Base-by-base conservation (phyloP, 1,284 basidiomycete species). In the Gymnopus androsaceus region DNA sequence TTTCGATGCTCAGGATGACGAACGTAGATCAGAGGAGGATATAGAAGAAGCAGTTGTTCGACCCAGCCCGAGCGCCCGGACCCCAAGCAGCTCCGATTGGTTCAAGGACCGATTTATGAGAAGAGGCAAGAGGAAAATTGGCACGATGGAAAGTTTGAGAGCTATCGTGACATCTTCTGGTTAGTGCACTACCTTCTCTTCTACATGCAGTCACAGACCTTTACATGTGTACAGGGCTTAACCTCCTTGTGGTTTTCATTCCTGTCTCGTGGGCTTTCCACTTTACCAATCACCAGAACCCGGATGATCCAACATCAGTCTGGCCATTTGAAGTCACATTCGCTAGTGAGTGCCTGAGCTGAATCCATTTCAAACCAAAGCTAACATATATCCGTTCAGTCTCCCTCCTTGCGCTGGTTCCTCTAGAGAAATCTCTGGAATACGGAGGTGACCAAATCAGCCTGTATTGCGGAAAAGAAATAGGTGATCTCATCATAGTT, bases 241-340 rank as follows among this genome's bases (percentile, higher is more conserved):
- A 87, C 61, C n/a, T 80, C 0, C 73, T 88, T 30, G 61, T 88
- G n/a, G 19, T 88, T 1, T 76, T 84, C 61, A 75, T 88, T 8
- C 86, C 87, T 0, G 59, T 88, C 31, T 82, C 85, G 7, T 90
- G 86, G 86, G 75, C 72, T 1, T 74, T 79, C 0, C 82, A 87
- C 63, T 87, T 82, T 52, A 54, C 51, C 8, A 48, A 62, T 52
- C 48, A 53, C 17, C 31, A 57, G 38, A 55, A 56, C 9, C 53
- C 59, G n/a, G 40, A 55, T 12, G 45, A 30, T 14, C 34, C 33
- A 21, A 28, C 58, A 23, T 56, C 63, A 54, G 41, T 61, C 3
- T 74, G 71, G 69, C 54, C 58, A 15, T 63, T 67, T 52, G 59
- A 55, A 25, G 38, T 65, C 34, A 72, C 66, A 23, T 81, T 80